Conservation (phyloP, 495 filamentous ascomycete species). For the Staphylotrichum longicolle region DNA sequence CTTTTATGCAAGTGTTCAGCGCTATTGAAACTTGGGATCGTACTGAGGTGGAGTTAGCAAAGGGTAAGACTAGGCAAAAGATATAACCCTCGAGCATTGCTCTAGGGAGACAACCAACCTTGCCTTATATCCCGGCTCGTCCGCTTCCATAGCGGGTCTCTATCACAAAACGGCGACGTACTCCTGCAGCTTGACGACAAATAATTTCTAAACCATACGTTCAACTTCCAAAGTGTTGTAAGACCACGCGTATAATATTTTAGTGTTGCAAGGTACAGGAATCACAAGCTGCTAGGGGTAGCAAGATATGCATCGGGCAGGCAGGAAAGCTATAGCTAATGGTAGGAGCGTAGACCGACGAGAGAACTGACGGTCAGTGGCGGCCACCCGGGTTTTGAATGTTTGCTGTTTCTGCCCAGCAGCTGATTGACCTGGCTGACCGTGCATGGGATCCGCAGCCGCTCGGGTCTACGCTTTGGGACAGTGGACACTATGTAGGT, state of each 20-base stretch:
- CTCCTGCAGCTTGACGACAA: conserved; percentile 15
- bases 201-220: conserved; percentile 15
- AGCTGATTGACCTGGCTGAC: conserved; percentile 13
- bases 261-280: no score
- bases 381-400: conserved; percentile 24
- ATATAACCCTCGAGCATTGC: no score
- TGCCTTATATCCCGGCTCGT: conserved; percentile 48
- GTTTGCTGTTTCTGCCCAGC: conserved; percentile 23
- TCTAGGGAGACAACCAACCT: conserved; percentile 39
- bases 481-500: conserved; percentile 20
- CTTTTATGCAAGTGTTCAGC: conserved; percentile 33
- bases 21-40: conserved; percentile 33
- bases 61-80: no score
- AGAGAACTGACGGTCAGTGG: conserved; percentile 12
- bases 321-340: no score
- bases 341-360: background rate
- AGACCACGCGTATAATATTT: no score
- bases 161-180: conserved; percentile 7
- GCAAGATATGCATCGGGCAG: no score
- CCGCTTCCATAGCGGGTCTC: conserved; percentile 53
- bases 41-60: conserved; percentile 20
- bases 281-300: no score
- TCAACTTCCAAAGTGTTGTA: no score
- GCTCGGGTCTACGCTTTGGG: conserved; percentile 19
- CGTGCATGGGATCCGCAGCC: conserved; percentile 9